A percentile compares a stretch with the other conserved stretches of the same genome.
phyloP scores from a whole-genome alignment of 1,284 basidiomycete genomes.

The Trametes pubescens region DNA sequence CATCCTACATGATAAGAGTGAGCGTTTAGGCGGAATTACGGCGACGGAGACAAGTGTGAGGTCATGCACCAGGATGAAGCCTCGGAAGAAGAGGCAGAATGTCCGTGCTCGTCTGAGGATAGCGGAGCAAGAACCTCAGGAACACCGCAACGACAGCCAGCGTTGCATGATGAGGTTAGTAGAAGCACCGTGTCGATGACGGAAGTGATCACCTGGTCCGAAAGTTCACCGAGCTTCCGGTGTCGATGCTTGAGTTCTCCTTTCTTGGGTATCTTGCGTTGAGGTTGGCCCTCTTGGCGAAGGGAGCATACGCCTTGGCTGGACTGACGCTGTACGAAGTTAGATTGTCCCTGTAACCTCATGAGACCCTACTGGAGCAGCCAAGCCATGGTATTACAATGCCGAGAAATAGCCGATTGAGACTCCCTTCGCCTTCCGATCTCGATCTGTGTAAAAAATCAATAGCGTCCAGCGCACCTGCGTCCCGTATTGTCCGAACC shows the following conservation, averaged over 20 bases:
- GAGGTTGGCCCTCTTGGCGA: background rate
- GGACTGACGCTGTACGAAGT: background rate
- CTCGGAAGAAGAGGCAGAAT: background rate
- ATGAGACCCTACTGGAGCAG: background rate
- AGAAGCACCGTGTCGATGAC: slow-evolving; percentile 3
- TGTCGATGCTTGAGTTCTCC: background rate
- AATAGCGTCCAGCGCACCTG: background rate
- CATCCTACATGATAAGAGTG: slow-evolving; percentile 11
- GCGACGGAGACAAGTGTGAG: slow-evolving; percentile 1
- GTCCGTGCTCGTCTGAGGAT: background rate
- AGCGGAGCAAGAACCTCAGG: background rate
- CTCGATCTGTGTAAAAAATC: background rate
- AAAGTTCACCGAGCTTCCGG: slow-evolving; percentile 11
- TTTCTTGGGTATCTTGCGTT: background rate
- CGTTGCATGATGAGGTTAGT: slow-evolving; percentile 2
- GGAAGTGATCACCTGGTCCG: slow-evolving; percentile 11
- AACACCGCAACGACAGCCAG: background rate
- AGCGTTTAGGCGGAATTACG: slow-evolving; percentile 19
- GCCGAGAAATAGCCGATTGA: slow-evolving; percentile 13
- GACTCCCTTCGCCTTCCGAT: background rate
- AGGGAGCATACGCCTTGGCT: background rate
- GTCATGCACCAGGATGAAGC: slow-evolving; percentile 11
- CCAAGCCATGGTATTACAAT: background rate
- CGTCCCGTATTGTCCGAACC: too few species aligned
- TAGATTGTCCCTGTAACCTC: background rate